These are phyloP conservation scores for Lentinula lateritia DNA, from an alignment of 768 basidiomycete genomes.

Conservation along the genomic window DNA sequence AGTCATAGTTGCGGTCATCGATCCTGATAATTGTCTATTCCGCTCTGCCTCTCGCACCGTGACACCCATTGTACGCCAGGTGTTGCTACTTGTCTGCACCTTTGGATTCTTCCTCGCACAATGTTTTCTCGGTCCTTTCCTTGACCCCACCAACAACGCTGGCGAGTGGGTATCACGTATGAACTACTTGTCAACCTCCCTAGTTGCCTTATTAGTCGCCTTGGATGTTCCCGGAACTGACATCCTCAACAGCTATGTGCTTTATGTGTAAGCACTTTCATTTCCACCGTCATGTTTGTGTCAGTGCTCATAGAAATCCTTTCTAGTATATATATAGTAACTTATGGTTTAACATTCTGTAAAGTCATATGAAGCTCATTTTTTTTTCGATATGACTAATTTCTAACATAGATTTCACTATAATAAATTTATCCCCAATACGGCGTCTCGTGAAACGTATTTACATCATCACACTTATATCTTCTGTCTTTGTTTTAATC, in stretches of 20 bases:
- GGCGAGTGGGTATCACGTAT: slow-evolving; percentile 70
- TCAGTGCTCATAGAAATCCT: background rate
- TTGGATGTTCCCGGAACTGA: slow-evolving; percentile 49
- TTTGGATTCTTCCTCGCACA: slow-evolving; percentile 57
- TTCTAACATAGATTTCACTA: slow-evolving; percentile 49
- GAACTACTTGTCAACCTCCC: slow-evolving; percentile 63
- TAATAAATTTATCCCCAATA: slow-evolving; percentile 46
- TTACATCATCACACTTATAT: no score
- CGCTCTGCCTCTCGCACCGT: slow-evolving; percentile 43
- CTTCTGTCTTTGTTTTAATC: background rate
- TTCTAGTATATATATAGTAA: slow-evolving; percentile 42
- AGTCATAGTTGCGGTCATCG: slow-evolving; percentile 58
- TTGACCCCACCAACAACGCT: slow-evolving; percentile 68
- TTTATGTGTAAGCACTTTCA: slow-evolving; percentile 50
- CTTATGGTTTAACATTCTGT: slow-evolving; percentile 69
- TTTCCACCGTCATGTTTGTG: background rate
- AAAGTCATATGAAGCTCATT: background rate
- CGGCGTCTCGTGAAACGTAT: slow-evolving; percentile 55
- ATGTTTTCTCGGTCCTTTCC: slow-evolving; percentile 55
- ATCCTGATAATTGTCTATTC: slow-evolving; percentile 71
- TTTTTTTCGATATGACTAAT: slow-evolving; percentile 4
- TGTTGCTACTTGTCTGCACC: slow-evolving; percentile 51
- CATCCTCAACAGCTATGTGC: slow-evolving; percentile 55
- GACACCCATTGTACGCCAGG: slow-evolving; percentile 57
- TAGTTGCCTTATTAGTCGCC: slow-evolving; percentile 58